A percentile compares a stretch with the other conserved stretches of the same genome.
phyloP scores from a whole-genome alignment of 371 early-diverging fungal genomes.

The Mycotypha africana region DNA sequence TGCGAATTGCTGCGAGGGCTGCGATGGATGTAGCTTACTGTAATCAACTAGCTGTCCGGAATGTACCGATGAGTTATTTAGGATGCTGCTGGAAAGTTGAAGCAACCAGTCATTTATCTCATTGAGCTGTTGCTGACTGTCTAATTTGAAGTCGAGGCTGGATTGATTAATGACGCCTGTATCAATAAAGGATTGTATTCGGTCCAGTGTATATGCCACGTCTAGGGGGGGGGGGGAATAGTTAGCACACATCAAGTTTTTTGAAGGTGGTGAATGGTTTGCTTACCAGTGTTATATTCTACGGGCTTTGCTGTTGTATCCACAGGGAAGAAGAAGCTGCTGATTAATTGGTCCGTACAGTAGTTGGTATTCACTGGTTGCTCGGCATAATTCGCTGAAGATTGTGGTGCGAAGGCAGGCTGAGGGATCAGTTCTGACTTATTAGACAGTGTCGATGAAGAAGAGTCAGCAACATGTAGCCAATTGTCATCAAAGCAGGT shows the following conservation, averaged over 20 bases:
- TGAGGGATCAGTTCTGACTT: not conserved
- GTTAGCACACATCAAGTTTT: too few species aligned
- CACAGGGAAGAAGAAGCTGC: constrained; percentile 22
- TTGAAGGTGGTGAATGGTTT: too few species aligned
- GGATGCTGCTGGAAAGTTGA: constrained; percentile 17
- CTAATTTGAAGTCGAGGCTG: constrained; percentile 16
- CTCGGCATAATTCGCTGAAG: too few species aligned
- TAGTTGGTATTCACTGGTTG: constrained; percentile 2
- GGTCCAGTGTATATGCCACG: constrained; percentile 11
- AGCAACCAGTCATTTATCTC: constrained; percentile 21
- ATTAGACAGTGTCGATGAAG: constrained; percentile 6
- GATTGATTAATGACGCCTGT: constrained; percentile 12
- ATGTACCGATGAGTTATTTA: not conserved
- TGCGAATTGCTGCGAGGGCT: constrained; percentile 1
- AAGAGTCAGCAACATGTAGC: constrained; percentile 7
- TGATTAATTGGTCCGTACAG: constrained; percentile 7
- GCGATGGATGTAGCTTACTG: constrained; percentile 2
- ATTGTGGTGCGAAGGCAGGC: constrained; percentile 4
- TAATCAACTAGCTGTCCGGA: constrained; percentile 4
- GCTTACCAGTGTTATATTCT: constrained; percentile 15
- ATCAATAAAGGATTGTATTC: constrained; percentile 15
- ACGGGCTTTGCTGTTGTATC: constrained; percentile 6
- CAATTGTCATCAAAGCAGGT: constrained; percentile 21
- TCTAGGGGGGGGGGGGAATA: too few species aligned
- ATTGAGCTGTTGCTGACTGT: constrained; percentile 12